These are phyloP conservation scores for Hericium rajendrae DNA, from an alignment of 768 basidiomycete genomes.

Conservation along the genomic window DNA sequence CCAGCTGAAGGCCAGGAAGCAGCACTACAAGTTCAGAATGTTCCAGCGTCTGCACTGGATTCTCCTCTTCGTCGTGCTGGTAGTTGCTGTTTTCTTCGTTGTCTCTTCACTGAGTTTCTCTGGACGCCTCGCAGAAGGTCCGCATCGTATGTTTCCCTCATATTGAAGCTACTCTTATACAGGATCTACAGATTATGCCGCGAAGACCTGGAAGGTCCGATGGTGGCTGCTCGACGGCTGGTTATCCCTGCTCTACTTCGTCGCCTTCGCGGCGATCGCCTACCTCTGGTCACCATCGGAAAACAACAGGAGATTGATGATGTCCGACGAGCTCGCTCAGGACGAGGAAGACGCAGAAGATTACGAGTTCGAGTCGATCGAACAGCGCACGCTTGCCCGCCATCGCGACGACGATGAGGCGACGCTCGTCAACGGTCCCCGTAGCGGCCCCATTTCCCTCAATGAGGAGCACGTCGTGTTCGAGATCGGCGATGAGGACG, in stretches of 20 bases:
- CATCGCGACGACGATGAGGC: constrained; percentile 52
- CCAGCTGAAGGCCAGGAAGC: constrained; percentile 79
- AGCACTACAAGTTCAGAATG: constrained; percentile 80
- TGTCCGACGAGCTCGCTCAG: constrained; percentile 95
- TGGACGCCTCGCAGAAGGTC: constrained; percentile 84
- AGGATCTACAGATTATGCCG: constrained; percentile 67
- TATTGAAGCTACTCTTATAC: not conserved
- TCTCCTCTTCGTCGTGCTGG: constrained; percentile 69
- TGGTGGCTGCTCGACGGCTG: constrained; percentile 99
- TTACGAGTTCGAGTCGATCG: constrained; percentile 76
- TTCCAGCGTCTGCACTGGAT: constrained; percentile 82
- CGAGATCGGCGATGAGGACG: constrained; percentile 83
- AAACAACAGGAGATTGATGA: constrained; percentile 85
- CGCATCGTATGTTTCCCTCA: constrained; percentile 1
- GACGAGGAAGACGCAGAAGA: constrained; percentile 91
- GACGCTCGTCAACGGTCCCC: constrained; percentile 58
- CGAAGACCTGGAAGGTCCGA: constrained; percentile 78
- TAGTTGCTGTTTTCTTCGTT: constrained; percentile 85
- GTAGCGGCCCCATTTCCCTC: constrained; percentile 33
- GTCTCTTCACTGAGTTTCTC: constrained; percentile 89
- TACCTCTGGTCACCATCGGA: constrained; percentile 92
- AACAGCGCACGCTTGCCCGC: constrained; percentile 38
- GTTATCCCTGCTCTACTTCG: constrained; percentile 80
- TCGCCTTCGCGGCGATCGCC: constrained; percentile 69
- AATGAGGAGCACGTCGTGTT: constrained; percentile 74